phyloP scores from a whole-genome alignment of 352 stramenopile species.

The Globisporangium spinosum region DNA sequence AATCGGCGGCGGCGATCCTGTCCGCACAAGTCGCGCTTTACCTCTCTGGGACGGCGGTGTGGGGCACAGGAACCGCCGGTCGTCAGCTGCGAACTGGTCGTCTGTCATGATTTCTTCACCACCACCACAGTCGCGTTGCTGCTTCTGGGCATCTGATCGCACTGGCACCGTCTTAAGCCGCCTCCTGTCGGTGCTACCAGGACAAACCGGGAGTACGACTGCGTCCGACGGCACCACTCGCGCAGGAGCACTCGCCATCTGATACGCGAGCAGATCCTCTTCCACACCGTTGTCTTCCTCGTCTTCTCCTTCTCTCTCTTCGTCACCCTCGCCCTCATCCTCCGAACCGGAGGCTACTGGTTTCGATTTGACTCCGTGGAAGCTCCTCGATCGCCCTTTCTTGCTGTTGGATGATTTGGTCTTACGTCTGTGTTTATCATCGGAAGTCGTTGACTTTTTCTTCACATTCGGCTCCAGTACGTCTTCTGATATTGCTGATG shows the following conservation, averaged over 20 bases:
- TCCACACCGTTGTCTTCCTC: neutral
- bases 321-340: neutral
- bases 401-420: conserved; percentile 10
- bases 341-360: neutral
- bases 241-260: neutral
- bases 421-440: conserved; percentile 11
- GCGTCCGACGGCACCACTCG: neutral
- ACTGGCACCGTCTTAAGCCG: neutral
- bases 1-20: neutral
- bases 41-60: conserved; percentile 11
- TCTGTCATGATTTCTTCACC: neutral
- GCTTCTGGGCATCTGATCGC: neutral
- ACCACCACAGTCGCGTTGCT: neutral
- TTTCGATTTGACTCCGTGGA: neutral
- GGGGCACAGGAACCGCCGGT: conserved; percentile 6
- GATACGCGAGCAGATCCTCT: neutral
- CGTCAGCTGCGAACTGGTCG: neutral
- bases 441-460: conserved; percentile 6
- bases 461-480: neutral
- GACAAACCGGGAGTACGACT: conserved; percentile 19
- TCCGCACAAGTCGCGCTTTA: neutral
- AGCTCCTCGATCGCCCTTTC: conserved; percentile 7
- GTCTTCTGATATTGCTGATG: neutral
- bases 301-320: neutral
- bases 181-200: conserved; percentile 12